A percentile compares a stretch with the other conserved stretches of the same genome.
These are phyloP conservation scores for Cucumis sativus DNA, from an alignment of 306 rosid species.

Conservation along the genomic window DNA sequence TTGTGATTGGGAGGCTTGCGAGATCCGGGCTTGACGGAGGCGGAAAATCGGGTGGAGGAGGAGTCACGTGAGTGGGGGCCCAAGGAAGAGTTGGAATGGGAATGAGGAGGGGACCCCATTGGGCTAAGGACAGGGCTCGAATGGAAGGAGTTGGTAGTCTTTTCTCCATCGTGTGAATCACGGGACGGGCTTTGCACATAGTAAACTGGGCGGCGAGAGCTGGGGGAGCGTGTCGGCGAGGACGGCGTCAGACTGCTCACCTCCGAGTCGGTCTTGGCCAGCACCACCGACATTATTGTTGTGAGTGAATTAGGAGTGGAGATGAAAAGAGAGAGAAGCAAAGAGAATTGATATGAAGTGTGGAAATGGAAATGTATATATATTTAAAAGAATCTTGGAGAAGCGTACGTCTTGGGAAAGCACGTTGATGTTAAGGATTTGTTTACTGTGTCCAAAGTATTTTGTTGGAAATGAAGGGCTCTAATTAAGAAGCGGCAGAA, in stretches of 20 bases:
- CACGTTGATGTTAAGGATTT: background rate
- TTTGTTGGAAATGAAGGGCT: background rate
- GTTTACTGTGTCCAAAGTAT: background rate
- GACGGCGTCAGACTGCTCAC: conserved; percentile 71
- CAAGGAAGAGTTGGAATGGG: conserved; percentile 80
- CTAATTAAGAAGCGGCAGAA: background rate
- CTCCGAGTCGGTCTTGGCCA: conserved; percentile 81
- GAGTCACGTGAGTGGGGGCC: conserved; percentile 86
- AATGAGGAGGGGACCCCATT: conserved; percentile 83
- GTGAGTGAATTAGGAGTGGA: too few species aligned
- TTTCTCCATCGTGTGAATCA: conserved; percentile 77
- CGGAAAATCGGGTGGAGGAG: conserved; percentile 76
- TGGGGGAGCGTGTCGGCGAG: conserved; percentile 70
- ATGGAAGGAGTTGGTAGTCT: conserved; percentile 73
- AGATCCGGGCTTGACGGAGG: conserved; percentile 27
- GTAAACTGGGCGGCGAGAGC: conserved; percentile 41
- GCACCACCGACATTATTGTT: conserved; percentile 27
- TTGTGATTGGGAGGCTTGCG: conserved; percentile 25
- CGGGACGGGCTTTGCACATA: conserved; percentile 85
- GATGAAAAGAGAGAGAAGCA: too few species aligned
- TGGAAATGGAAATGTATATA: too few species aligned
- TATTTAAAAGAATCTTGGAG: background rate
- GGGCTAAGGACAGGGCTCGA: conserved; percentile 80
- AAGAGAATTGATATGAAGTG: too few species aligned
- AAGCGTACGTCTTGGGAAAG: background rate